Evolutionary conservation across 2,329 filamentous ascomycete genomes (phyloP), one percentile per base, ranked within the genome.

Genomic region (Botrytis byssoidea): DNA sequence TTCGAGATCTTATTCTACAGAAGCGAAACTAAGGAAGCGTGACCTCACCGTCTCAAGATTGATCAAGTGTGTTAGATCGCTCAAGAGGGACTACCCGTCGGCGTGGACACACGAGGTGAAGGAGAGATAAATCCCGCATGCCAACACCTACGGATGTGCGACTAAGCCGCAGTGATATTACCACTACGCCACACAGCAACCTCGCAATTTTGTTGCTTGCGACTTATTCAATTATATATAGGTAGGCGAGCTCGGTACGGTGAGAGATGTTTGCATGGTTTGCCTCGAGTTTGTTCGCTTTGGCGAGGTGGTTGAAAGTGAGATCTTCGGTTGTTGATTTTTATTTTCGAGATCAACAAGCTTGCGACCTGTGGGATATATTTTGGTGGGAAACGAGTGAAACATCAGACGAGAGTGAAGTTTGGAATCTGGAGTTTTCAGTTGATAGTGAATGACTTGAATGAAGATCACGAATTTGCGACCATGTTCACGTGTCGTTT

Each of bases 41-140:
- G 35, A 57, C 35, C 35, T 42, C 35, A 32, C 48, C 46, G 16
- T 42, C 32, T 57, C 46, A 29, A 68, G 65, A 29, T 29, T 8
- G 4, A 42, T 37, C 20, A 40, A 55, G 25, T 57, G 40, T 57
- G 20, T 57, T 40, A 35, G 40, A 37, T 37, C 6, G 20, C 20
- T 55, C 35, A 22, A 42, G 48, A 57, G 65, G 46, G 48, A 48
- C 7, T 55, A 42, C 65, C 3, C 65, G 35, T 29, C 65, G 16
- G 4, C 10, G 40, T 37, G 25, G 46, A 51, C 64, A 67, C 32
- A 25, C 64, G 64, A 16, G 46, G 44, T 55, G 44, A 67, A 67
- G 44, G 64, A 67, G 64, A 67, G 64, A 67, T 35, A 51, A 67
- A 46, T 67, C 64, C 64, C 64, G 65, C 35, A 68, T 29, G 65